A percentile compares a stretch with the other conserved stretches of the same genome.
Conservation (phyloP, 2,329 filamentous ascomycete genomes). For the Phoma herbarum region DNA sequence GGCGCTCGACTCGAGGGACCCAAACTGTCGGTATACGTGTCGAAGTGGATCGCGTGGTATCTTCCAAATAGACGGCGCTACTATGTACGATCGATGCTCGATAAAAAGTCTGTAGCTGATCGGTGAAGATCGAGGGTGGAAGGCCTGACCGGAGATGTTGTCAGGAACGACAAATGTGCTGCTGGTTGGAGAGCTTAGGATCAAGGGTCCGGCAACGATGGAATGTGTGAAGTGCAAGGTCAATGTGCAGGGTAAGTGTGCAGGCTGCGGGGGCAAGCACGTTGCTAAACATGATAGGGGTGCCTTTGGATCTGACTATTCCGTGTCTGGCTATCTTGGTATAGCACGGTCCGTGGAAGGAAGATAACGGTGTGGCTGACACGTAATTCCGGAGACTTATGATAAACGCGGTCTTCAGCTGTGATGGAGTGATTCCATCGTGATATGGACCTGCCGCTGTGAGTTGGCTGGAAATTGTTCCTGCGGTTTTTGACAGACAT, state of each 20-base stretch:
- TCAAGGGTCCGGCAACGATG: not conserved
- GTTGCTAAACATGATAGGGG: conserved; percentile 12
- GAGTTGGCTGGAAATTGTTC: conserved; percentile 1
- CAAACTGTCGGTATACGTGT: conserved; percentile 3
- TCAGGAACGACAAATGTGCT: not conserved
- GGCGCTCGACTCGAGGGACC: not conserved
- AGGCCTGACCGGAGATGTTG: conserved; percentile 6
- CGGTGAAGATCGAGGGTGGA: not conserved
- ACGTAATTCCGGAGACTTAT: conserved; percentile 27
- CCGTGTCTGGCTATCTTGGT: conserved; percentile 13
- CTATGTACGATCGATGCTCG: conserved; percentile 3
- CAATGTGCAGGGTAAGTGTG: not conserved
- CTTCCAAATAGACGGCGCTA: not conserved
- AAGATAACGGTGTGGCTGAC: conserved; percentile 32
- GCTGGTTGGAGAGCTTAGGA: not conserved
- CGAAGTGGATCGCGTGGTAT: not conserved
- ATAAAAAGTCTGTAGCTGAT: conserved; percentile 2
- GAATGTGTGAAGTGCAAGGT: conserved; percentile 9
- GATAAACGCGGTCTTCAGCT: conserved; percentile 8
- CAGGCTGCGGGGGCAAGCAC: conserved; percentile 10
- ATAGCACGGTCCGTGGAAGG: conserved; percentile 13
- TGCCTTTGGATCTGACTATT: conserved; percentile 10
- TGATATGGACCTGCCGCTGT: conserved; percentile 8
- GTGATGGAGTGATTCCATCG: not conserved
- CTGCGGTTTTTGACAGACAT: not conserved